Base-by-base conservation (phyloP, 805 yeast genomes). In the Candida caryicola region DNA sequence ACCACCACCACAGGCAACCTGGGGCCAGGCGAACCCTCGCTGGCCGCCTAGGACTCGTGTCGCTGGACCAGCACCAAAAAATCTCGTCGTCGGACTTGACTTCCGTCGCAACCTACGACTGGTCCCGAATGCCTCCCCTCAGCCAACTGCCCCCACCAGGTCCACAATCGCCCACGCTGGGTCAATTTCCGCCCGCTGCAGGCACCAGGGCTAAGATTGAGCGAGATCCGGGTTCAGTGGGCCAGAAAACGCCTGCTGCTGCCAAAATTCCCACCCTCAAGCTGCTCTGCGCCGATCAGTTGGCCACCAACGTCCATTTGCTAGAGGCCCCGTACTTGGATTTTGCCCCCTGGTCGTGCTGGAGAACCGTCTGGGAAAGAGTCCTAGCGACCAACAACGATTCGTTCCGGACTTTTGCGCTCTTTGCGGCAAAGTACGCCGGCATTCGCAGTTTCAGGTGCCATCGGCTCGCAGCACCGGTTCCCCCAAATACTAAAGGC, bases 361-460 rank as follows among this genome's bases (percentile, higher is more conserved):
- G 69, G 59, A 41, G 32, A 13, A 23, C 44, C 14, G 65, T 69
- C 2, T 69, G 74, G 74, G 45, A 48, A 3, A 18, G 40, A 16
- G 49, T 67, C 2, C 39, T 64, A 23, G 27, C 28, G 8, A 18
- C 44, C 15, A 50, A 56, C 21, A 50, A 48, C 13, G 74, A 69
- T 43, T 56, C 62, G 35, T 55, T 64, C 7, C 45, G 45, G 5
- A 47, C 57, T 4, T 64, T 60, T 37, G 41, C 46, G 2, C 39
- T 55, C 23, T 69, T 68, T 47, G 59, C 62, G 7, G 21, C 41
- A 5, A 42, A 37, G 8, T 56, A 59, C 31, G 45, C 50, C 1
- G 26, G 34, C 1, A 42, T 49, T 12, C 30, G 23, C 1, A 39
- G 41, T 2, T 65, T 66, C 42, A 43, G 46, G 19, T 52, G 63